Conservation (phyloP, 352 stramenopile species). For the Phytophthora palmivora region DNA sequence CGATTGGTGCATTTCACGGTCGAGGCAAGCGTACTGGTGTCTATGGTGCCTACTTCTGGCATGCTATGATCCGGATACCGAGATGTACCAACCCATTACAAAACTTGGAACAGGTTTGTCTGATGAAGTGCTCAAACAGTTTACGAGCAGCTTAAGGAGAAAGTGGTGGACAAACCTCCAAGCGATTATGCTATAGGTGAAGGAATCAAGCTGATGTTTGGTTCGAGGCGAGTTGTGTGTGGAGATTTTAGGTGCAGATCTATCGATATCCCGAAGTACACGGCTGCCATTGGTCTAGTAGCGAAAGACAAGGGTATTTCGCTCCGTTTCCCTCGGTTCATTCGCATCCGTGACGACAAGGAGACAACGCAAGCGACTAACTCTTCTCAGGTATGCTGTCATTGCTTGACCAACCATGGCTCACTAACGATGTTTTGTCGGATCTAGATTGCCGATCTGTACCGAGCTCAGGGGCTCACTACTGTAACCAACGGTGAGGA, state of each 20-base stretch:
- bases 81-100: constrained; percentile 99
- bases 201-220: constrained; percentile 93
- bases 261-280: constrained; percentile 99
- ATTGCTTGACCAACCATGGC: not conserved
- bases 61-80: constrained; percentile 97
- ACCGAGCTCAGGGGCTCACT: constrained; percentile 77
- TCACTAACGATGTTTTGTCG: constrained; percentile 10
- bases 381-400: constrained; percentile 91
- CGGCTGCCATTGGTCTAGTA: constrained; percentile 93
- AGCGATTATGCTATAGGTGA: constrained; percentile 94
- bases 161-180: constrained; percentile 83
- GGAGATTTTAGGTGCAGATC: constrained; percentile 98
- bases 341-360: constrained; percentile 98
- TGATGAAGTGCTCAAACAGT: constrained; percentile 97
- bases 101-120: constrained; percentile 99
- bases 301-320: constrained; percentile 95
- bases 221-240: constrained; percentile 97
- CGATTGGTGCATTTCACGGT: constrained; percentile 98
- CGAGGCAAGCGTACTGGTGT: constrained; percentile 95
- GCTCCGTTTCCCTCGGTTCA: constrained; percentile 98
- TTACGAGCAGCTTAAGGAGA: constrained; percentile 88
- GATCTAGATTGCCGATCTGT: constrained; percentile 83
- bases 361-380: constrained; percentile 95
- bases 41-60: constrained; percentile 99
- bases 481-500: constrained; percentile 67